Evolutionary conservation across 768 basidiomycete species (phyloP).

Genomic region (Leccinum boreale): DNA sequence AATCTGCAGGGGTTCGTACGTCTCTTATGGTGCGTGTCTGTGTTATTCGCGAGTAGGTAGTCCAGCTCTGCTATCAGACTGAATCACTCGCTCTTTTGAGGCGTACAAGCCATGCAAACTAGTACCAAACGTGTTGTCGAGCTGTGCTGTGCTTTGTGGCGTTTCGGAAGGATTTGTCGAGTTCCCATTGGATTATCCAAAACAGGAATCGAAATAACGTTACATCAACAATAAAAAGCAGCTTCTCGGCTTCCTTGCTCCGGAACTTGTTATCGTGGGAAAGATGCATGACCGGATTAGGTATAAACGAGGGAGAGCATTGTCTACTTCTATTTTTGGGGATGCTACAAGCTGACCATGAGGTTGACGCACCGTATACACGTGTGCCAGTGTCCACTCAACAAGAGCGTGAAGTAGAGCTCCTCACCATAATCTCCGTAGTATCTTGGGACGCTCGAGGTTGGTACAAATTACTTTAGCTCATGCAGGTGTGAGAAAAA

Average conservation of each 20-base stretch:
- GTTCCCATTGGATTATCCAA: conserved; percentile 2
- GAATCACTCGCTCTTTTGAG: background rate
- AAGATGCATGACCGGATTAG: background rate
- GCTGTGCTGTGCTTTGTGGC: conserved; percentile 25
- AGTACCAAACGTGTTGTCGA: background rate
- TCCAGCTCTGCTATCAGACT: background rate
- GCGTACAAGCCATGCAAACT: background rate
- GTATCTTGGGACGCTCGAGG: background rate
- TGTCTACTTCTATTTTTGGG: background rate
- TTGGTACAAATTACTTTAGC: background rate
- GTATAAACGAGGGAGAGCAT: conserved; percentile 7
- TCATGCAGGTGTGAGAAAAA: conserved; percentile 2
- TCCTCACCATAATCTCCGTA: background rate
- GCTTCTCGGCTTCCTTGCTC: conserved; percentile 23
- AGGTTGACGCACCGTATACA: conserved; percentile 13
- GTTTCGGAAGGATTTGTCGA: conserved; percentile 6
- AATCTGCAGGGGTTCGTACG: background rate
- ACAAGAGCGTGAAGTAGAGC: background rate
- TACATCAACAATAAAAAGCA: conserved; percentile 17
- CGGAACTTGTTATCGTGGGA: conserved; percentile 15
- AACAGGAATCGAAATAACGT: conserved; percentile 6
- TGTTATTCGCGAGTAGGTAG: background rate
- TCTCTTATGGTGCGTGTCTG: background rate
- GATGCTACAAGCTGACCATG: conserved; percentile 9
- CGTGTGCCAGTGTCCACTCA: conserved; percentile 5